Evolutionary conservation across 495 filamentous ascomycete genomes (phyloP).

Genomic region (Tetracladium marchalianum): DNA sequence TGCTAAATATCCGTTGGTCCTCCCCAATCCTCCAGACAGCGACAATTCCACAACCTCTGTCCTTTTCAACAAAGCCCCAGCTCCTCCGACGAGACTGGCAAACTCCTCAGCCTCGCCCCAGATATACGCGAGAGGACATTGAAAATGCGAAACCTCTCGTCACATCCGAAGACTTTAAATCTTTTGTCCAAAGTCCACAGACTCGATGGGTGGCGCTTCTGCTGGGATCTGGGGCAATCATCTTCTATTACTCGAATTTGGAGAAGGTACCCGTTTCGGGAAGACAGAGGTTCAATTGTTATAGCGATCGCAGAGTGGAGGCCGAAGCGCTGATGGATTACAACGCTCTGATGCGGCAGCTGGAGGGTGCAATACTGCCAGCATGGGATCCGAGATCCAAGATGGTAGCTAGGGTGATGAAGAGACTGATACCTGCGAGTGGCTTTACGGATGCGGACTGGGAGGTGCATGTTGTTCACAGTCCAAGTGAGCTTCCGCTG

Average conservation of each 20-base stretch:
- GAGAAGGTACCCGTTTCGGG: slow-evolving; percentile 76
- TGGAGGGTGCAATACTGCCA: slow-evolving; percentile 27
- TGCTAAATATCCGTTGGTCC: neutral
- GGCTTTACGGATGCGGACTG: slow-evolving; percentile 56
- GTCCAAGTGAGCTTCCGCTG: slow-evolving; percentile 27
- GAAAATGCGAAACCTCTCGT: slow-evolving; percentile 30
- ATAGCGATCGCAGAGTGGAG: slow-evolving; percentile 46
- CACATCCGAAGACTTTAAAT: slow-evolving; percentile 17
- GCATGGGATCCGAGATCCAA: slow-evolving; percentile 28
- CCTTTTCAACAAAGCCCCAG: no score
- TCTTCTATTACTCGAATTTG: slow-evolving; percentile 62
- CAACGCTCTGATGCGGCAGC: slow-evolving; percentile 35
- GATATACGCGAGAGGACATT: neutral
- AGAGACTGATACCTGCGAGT: slow-evolving; percentile 57
- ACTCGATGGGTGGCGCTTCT: slow-evolving; percentile 25
- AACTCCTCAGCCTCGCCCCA: no score
- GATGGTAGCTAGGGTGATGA: slow-evolving; percentile 59
- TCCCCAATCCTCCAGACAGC: neutral
- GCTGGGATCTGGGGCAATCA: slow-evolving; percentile 22
- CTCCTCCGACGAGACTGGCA: no score
- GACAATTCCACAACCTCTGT: no score
- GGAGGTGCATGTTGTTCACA: slow-evolving; percentile 81
- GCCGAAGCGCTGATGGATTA: slow-evolving; percentile 43
- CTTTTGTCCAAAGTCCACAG: slow-evolving; percentile 18
- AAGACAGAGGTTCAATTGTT: slow-evolving; percentile 72